Conservation (phyloP, 768 basidiomycete species). For the Lentinula edodes region DNA sequence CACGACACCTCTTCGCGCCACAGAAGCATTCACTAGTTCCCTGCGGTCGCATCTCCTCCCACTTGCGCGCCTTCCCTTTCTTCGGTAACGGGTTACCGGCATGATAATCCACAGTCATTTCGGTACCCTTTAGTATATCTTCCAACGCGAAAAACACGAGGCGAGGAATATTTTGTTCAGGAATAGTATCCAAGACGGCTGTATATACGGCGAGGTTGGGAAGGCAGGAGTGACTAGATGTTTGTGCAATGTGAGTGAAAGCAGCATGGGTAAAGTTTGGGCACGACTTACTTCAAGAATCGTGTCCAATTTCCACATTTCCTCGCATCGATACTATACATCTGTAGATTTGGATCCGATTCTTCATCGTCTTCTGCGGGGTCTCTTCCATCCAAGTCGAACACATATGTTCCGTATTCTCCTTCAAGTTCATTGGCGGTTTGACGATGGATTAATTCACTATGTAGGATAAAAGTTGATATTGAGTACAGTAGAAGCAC, state of each 20-base stretch:
- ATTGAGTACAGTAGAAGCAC: not conserved
- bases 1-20: slow-evolving; percentile 1
- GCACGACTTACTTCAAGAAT: not conserved
- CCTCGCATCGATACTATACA: slow-evolving; percentile 52
- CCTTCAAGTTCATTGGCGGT: slow-evolving; percentile 31
- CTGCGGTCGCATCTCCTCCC: not conserved
- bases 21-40: not conserved
- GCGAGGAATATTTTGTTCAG: slow-evolving; percentile 3
- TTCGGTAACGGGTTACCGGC: not conserved
- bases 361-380: slow-evolving; percentile 25
- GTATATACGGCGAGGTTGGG: not conserved
- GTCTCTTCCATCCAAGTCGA: slow-evolving; percentile 61
- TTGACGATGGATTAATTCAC: slow-evolving; percentile 33
- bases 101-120: slow-evolving; percentile 4
- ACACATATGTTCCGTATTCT: slow-evolving; percentile 42
- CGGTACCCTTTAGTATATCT: not conserved
- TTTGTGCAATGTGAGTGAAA: no score
- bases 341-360: slow-evolving; percentile 14
- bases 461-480: not conserved
- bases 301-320: not conserved
- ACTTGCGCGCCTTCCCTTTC: not conserved
- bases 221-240: not conserved
- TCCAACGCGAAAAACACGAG: slow-evolving; percentile 4
- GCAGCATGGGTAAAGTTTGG: not conserved
- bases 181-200: slow-evolving; percentile 1